Percentiles rank a stretch among this genome's conserved stretches.
Conservation (phyloP, 768 basidiomycete genomes). For the Termitomyces sp. region DNA sequence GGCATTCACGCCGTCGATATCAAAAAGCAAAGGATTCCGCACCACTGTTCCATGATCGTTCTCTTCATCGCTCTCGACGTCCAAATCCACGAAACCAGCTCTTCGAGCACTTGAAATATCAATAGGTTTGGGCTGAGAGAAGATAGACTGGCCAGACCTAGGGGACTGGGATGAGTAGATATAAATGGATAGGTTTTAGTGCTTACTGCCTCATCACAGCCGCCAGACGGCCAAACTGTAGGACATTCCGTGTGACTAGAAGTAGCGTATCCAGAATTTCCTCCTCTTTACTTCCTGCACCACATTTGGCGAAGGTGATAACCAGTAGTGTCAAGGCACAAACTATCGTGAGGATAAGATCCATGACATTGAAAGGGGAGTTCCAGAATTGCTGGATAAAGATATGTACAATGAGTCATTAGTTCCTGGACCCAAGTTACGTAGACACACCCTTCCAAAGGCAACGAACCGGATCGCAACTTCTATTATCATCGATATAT, state of each 20-base stretch:
- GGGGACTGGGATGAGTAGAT: not conserved
- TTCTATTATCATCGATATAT: constrained; percentile 90
- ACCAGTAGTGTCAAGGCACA: constrained; percentile 88
- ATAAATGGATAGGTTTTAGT: constrained; percentile 9
- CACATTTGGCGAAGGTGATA: constrained; percentile 85
- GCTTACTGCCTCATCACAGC: constrained; percentile 91
- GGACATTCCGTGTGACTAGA: constrained; percentile 86
- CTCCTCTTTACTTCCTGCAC: constrained; percentile 82
- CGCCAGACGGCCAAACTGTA: constrained; percentile 90
- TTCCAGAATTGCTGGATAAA: constrained; percentile 87
- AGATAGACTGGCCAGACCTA: constrained; percentile 88
- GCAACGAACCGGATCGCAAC: constrained; percentile 90
- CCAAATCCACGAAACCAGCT: constrained; percentile 71
- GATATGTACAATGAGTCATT: constrained; percentile 1
- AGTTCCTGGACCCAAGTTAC: not conserved
- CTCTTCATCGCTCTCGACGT: constrained; percentile 63
- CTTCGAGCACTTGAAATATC: constrained; percentile 71
- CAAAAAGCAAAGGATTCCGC: constrained; percentile 61
- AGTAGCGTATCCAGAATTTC: constrained; percentile 91
- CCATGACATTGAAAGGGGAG: constrained; percentile 88
- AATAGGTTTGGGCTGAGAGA: constrained; percentile 82
- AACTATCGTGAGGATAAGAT: constrained; percentile 84
- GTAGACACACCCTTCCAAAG: constrained; percentile 78
- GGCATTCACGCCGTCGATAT: constrained; percentile 28
- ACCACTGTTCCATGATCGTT: constrained; percentile 60